Evolutionary conservation across 75 land plant genomes (phyloP).

Genomic region (Pinus taeda): DNA sequence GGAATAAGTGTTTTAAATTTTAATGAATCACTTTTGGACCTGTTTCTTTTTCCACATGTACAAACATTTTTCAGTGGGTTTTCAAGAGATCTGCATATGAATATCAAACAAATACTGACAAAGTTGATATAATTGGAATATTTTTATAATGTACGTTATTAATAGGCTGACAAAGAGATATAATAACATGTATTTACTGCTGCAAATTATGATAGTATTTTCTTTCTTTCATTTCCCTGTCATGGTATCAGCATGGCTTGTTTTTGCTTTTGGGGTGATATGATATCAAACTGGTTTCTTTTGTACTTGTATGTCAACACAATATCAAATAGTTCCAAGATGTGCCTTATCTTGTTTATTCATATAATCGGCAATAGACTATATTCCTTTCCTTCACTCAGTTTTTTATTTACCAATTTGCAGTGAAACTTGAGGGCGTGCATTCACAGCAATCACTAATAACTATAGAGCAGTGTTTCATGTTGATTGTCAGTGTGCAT

Average conservation of each 20-base stretch:
- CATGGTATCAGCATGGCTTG: background rate
- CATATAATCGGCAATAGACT: background rate
- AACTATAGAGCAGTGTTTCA: background rate
- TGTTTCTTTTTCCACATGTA: too few relatives aligned
- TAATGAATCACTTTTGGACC: too few relatives aligned
- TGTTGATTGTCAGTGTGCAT: background rate
- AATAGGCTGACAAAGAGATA: background rate
- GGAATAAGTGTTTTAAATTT: too few relatives aligned
- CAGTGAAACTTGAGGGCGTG: background rate
- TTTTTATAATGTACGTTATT: background rate
- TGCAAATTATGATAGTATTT: background rate
- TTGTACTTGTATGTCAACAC: background rate
- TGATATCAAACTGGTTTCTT: background rate
- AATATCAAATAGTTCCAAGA: background rate
- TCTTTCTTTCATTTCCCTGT: background rate
- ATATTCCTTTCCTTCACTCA: background rate
- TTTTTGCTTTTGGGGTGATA: background rate
- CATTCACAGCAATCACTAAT: background rate
- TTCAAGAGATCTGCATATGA: background rate
- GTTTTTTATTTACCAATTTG: background rate
- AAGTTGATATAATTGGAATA: background rate
- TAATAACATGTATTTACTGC: background rate
- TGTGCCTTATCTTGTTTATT: background rate
- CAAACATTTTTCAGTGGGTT: background rate
- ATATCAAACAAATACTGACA: background rate